Base-by-base conservation (phyloP, 1,139 yeast genomes). In the Taiozyma onychis region DNA sequence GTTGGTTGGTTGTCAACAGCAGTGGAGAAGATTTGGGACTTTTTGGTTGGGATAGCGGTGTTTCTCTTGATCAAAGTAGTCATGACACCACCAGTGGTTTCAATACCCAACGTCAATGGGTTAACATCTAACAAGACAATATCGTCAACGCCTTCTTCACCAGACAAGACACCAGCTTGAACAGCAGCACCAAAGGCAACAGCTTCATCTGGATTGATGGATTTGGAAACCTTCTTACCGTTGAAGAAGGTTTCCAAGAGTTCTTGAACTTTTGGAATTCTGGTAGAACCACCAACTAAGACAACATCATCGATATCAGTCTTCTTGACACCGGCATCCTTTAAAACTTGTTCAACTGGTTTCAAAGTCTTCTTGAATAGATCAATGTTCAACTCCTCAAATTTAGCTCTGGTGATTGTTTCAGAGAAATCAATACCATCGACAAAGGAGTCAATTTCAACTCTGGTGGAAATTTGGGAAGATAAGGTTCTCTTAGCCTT, bases 21-120 rank as follows among this genome's bases (percentile, higher is more conserved):
- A 66, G 96, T 88, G 51, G 95, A 87, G 85, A 88, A 88, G 66
- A 82, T 81, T 76, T 88, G 95, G 48, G 95, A 86, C 77, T 88
- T 88, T 83, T 87, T 88, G 70, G 96, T 89, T 70, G 96, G 96
- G 61, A 88, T 87, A 60, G 96, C 86, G 59, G 95, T 83, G 85
- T 88, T 88, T 79, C 96, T 83, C 68, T 90, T 87, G 69, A 88
- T 88, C 70, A 88, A 85, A 74, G 89, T 83, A 68, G 96, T 89
- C 82, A 88, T 88, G 69, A 88, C 93, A 77, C 96, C 96, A 74
- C 96, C 96, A 76, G 91, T 89, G 67, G 96, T 88, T 78, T 88
- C 96, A 68, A 88, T 88, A 81, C 96, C 96, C 62, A 88, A 76
- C 53, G 96, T 87, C 69, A 88, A 80, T 67, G 96, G 96, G 64